Conservation (phyloP, 768 basidiomycete genomes). For the Pholiota conissans region DNA sequence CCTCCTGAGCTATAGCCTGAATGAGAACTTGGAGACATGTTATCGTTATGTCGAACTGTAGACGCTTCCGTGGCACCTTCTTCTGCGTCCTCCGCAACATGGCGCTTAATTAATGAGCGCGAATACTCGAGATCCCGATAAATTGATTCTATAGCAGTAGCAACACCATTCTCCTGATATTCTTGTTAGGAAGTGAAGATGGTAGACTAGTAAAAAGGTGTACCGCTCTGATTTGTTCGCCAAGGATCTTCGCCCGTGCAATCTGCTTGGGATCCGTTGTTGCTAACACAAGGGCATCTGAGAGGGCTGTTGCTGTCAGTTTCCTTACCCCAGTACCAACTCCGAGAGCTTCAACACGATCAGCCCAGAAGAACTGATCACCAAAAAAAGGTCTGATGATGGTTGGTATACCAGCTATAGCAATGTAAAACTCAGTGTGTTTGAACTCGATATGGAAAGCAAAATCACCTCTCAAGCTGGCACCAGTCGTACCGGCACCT, state of each 20-base stretch:
- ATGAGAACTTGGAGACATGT: conserved; percentile 34
- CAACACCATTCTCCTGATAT: conserved; percentile 88
- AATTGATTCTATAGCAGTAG: conserved; percentile 90
- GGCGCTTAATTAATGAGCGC: conserved; percentile 76
- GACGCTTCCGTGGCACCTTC: conserved; percentile 36
- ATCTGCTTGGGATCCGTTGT: conserved; percentile 91
- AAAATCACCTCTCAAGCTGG: conserved; percentile 79
- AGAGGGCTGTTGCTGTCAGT: conserved; percentile 74
- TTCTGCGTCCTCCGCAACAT: conserved; percentile 31
- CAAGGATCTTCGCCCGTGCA: conserved; percentile 77
- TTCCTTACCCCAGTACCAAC: conserved; percentile 88
- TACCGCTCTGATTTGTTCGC: conserved; percentile 85
- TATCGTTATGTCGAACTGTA: conserved; percentile 33
- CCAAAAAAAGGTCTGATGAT: conserved; percentile 98
- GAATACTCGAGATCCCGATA: conserved; percentile 97
- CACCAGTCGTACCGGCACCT: conserved; percentile 95
- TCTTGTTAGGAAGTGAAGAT: conserved; percentile 1
- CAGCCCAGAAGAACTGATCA: conserved; percentile 97
- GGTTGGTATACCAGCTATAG: conserved; percentile 85
- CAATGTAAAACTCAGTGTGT: conserved; percentile 3
- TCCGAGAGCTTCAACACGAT: conserved; percentile 95
- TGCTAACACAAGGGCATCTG: conserved; percentile 76
- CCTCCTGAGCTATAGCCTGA: conserved; percentile 58
- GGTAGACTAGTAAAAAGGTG: conserved; percentile 16
- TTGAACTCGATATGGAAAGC: not conserved